Percentiles rank a stretch among this genome's conserved stretches.
phyloP scores from a whole-genome alignment of 441 rosid genomes.

The Aleurites moluccanus region DNA sequence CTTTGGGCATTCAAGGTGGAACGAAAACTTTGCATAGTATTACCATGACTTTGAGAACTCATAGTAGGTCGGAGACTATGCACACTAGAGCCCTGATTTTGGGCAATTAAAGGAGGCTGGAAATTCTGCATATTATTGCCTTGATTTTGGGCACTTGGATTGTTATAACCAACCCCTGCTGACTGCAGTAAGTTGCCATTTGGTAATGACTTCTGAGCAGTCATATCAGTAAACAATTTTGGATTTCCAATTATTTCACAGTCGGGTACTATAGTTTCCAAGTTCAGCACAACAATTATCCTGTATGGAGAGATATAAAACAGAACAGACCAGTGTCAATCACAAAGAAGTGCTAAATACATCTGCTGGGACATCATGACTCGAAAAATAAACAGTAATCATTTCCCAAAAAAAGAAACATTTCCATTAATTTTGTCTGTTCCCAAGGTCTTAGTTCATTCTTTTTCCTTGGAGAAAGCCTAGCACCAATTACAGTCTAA shows the following conservation, averaged over 20 bases:
- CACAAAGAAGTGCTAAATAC: conserved; percentile 8
- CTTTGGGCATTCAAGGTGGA: conserved; percentile 38
- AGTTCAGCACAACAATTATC: conserved; percentile 75
- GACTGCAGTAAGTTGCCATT: conserved; percentile 31
- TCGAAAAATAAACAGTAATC: neutral
- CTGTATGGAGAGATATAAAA: conserved; percentile 36
- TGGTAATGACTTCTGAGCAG: conserved; percentile 42
- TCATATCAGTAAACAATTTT: conserved; percentile 34
- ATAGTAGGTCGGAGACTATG: conserved; percentile 13
- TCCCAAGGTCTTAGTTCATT: neutral
- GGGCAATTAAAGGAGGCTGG: conserved; percentile 23
- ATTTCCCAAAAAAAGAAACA: neutral
- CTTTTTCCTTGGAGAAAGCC: neutral
- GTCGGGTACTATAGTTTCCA: conserved; percentile 73
- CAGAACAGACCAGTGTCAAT: conserved; percentile 14
- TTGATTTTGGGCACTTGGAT: conserved; percentile 17
- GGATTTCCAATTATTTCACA: conserved; percentile 83
- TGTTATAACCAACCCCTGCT: conserved; percentile 27
- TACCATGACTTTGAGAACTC: conserved; percentile 31
- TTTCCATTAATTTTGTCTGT: neutral
- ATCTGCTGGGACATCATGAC: neutral
- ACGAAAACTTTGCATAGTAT: conserved; percentile 40
- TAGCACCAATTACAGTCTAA: neutral
- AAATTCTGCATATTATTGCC: conserved; percentile 9
- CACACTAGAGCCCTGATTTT: conserved; percentile 16